phyloP scores from a whole-genome alignment of 305 asterid species.

The Coffea humblotiana region DNA sequence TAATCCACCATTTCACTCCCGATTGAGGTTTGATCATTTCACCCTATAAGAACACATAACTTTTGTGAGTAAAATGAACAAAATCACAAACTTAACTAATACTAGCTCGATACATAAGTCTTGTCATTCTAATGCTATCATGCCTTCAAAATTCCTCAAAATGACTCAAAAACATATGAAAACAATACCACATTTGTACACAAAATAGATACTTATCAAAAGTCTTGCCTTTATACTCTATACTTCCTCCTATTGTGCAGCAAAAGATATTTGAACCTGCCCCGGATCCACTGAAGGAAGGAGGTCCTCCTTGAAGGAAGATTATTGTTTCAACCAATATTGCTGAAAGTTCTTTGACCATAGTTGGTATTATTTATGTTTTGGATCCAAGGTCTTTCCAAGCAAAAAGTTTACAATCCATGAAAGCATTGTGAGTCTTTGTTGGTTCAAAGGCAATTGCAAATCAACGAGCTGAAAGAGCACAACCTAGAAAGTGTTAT shows the following conservation, averaged over 20 bases:
- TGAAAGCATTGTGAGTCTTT: conserved; percentile 88
- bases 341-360: conserved; percentile 95
- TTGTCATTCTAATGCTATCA: too few relatives aligned
- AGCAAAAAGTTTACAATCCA: conserved; percentile 90
- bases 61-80: too few relatives aligned
- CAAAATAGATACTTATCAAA: conserved; percentile 16
- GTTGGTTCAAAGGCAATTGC: conserved; percentile 99
- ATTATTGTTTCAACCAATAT: conserved; percentile 92
- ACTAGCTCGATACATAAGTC: too few relatives aligned
- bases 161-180: too few relatives aligned
- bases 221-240: conserved; percentile 89
- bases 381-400: conserved; percentile 93
- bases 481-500: conserved; percentile 95
- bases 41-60: too few relatives aligned
- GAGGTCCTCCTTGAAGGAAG: conserved; percentile 96
- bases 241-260: conserved; percentile 98
- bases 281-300: conserved; percentile 80
- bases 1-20: too few relatives aligned
- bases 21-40: too few relatives aligned
- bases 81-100: too few relatives aligned
- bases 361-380: conserved; percentile 96
- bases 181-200: too few relatives aligned
- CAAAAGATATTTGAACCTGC: conserved; percentile 95
- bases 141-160: too few relatives aligned
- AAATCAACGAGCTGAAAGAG: conserved; percentile 98